Conservation (phyloP, 768 basidiomycete genomes). For the Lactarius akahatsu region DNA sequence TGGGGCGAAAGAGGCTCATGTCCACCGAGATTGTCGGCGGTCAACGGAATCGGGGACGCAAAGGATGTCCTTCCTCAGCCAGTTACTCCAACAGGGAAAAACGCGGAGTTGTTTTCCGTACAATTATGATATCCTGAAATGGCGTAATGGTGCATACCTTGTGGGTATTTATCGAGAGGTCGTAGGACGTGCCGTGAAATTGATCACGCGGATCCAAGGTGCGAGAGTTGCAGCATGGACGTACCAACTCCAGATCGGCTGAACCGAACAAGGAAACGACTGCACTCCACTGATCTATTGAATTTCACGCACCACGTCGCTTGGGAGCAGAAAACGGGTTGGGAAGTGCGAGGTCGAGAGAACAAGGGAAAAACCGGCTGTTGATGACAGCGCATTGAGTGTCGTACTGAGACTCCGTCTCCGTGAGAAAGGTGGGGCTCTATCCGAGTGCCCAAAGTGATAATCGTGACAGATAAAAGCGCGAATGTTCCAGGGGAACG, state of each 20-base stretch:
- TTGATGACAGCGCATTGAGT: constrained; percentile 10
- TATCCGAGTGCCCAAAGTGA: constrained; percentile 8
- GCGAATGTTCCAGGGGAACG: constrained; percentile 24
- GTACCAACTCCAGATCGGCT: constrained; percentile 10
- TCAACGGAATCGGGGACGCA: constrained; percentile 8
- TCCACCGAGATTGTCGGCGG: constrained; percentile 12
- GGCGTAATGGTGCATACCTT: constrained; percentile 12
- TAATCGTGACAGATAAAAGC: constrained; percentile 18
- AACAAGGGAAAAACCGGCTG: constrained; percentile 3
- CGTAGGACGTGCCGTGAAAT: constrained; percentile 2
- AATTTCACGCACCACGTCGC: background rate
- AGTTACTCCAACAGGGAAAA: constrained; percentile 13
- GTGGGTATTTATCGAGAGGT: constrained; percentile 3
- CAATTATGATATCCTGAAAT: constrained; percentile 4
- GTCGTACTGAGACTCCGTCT: background rate
- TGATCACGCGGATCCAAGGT: background rate
- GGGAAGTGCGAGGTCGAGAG: background rate
- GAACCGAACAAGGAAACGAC: background rate
- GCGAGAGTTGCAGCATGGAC: background rate
- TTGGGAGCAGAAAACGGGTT: background rate
- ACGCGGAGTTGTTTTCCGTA: constrained; percentile 7
- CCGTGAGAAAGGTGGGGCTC: constrained; percentile 4
- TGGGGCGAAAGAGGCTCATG: constrained; percentile 14
- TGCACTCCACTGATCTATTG: background rate
- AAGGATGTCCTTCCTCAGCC: constrained; percentile 13